Evolutionary conservation across 1,284 basidiomycete genomes (phyloP).

Genomic region (Sporisorium scitamineum): DNA sequence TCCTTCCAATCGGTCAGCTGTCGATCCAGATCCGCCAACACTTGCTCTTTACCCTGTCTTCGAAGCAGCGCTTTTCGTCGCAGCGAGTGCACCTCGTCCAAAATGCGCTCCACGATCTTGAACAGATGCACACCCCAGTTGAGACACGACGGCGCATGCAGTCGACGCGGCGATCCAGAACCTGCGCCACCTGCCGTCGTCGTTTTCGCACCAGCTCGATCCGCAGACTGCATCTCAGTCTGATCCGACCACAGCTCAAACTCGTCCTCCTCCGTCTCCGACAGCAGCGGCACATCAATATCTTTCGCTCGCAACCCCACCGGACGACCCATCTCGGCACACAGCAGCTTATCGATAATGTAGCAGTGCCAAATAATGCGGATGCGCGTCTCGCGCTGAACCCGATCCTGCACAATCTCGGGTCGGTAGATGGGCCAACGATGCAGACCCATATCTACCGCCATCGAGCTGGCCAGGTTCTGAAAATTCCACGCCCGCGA

Average conservation of each 20-base stretch:
- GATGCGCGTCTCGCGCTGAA: conserved; percentile 68
- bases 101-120: conserved; percentile 59
- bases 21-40: conserved; percentile 55
- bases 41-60: conserved; percentile 46
- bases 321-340: conserved; percentile 71
- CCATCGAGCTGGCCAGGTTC: conserved; percentile 70
- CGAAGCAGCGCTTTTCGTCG: conserved; percentile 59
- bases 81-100: conserved; percentile 60
- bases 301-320: conserved; percentile 69
- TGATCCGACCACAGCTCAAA: conserved; percentile 70
- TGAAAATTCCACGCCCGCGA: conserved; percentile 70
- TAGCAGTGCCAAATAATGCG: conserved; percentile 71
- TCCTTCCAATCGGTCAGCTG: conserved; percentile 56
- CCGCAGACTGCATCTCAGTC: conserved; percentile 43
- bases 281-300: conserved; percentile 70
- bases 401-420: conserved; percentile 53
- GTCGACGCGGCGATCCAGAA: conserved; percentile 9
- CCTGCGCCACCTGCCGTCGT: background rate
- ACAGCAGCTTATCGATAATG: conserved; percentile 70
- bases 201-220: background rate
- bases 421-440: conserved; percentile 58
- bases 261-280: conserved; percentile 70
- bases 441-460: conserved; percentile 71
- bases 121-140: conserved; percentile 61
- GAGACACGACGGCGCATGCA: conserved; percentile 58